Evolutionary conservation across 1,284 basidiomycete species (phyloP).

Genomic region (Testicularia cyperi): DNA sequence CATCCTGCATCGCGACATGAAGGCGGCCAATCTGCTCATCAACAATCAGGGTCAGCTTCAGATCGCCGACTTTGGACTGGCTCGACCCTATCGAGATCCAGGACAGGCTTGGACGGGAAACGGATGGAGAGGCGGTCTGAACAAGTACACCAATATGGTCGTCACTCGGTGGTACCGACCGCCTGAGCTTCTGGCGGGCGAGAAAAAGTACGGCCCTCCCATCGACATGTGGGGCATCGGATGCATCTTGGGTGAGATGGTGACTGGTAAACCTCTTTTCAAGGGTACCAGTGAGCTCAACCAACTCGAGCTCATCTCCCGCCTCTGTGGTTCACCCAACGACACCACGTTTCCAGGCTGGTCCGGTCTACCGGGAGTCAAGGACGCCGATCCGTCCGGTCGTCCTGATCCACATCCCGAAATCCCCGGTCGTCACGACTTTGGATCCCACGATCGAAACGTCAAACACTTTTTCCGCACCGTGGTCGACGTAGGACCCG

Average conservation of each 20-base stretch:
- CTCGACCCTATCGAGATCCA: conserved; percentile 65
- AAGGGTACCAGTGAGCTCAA: conserved; percentile 84
- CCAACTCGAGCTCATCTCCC: conserved; percentile 85
- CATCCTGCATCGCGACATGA: conserved; percentile 97
- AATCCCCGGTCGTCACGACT: conserved; percentile 43
- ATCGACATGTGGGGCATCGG: conserved; percentile 99
- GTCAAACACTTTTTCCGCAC: conserved; percentile 42
- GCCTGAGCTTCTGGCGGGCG: conserved; percentile 88
- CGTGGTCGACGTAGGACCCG: conserved; percentile 35
- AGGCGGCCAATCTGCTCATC: conserved; percentile 94
- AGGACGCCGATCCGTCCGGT: conserved; percentile 52
- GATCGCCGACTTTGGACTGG: conserved; percentile 93
- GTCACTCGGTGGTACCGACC: conserved; percentile 99
- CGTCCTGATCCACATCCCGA: conserved; percentile 44
- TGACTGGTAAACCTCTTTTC: conserved; percentile 80
- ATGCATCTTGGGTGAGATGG: conserved; percentile 96
- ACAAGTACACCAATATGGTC: conserved; percentile 89
- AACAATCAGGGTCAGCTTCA: conserved; percentile 66
- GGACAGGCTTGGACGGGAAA: conserved; percentile 44
- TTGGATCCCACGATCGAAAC: conserved; percentile 37
- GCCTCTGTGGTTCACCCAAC: conserved; percentile 82
- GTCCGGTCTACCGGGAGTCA: conserved; percentile 63
- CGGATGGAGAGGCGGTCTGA: conserved; percentile 45
- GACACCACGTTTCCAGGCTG: conserved; percentile 76
- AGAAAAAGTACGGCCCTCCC: conserved; percentile 82